phyloP scores from a whole-genome alignment of 306 rosid genomes.

The Echinosophora koreensis region DNA sequence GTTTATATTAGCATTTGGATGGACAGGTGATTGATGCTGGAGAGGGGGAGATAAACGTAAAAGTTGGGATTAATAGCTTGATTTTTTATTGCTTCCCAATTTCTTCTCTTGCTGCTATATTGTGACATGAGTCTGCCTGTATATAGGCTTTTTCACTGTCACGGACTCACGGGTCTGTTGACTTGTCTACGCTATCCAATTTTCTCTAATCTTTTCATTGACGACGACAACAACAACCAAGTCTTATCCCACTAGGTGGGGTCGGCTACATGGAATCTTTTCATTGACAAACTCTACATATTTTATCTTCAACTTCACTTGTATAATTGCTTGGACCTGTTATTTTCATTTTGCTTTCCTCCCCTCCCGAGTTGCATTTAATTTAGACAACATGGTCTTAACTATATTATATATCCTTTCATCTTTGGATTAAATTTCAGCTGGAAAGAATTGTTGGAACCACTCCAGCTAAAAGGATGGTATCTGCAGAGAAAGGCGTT shows the following conservation, averaged over 20 bases:
- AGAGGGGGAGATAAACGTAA: background rate
- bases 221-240: too few species aligned
- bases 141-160: background rate
- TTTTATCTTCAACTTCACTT: constrained; percentile 5
- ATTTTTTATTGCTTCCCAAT: background rate
- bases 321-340: constrained; percentile 9
- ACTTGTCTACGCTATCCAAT: background rate
- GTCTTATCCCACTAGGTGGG: too few species aligned
- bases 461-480: constrained; percentile 49
- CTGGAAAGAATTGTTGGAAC: constrained; percentile 62
- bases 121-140: background rate
- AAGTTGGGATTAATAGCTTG: background rate
- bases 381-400: background rate
- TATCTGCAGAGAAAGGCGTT: constrained; percentile 53
- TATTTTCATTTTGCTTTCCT: constrained; percentile 4
- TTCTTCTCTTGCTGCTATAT: constrained; percentile 5
- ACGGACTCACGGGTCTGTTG: background rate
- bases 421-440: constrained; percentile 41
- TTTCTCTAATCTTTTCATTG: too few species aligned
- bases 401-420: background rate
- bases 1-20: background rate
- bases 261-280: too few species aligned
- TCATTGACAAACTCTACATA: background rate
- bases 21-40: background rate
- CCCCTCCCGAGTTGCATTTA: background rate